Conservation (phyloP, 78 protist genomes). For the Paratrimastix pyriformis region DNA sequence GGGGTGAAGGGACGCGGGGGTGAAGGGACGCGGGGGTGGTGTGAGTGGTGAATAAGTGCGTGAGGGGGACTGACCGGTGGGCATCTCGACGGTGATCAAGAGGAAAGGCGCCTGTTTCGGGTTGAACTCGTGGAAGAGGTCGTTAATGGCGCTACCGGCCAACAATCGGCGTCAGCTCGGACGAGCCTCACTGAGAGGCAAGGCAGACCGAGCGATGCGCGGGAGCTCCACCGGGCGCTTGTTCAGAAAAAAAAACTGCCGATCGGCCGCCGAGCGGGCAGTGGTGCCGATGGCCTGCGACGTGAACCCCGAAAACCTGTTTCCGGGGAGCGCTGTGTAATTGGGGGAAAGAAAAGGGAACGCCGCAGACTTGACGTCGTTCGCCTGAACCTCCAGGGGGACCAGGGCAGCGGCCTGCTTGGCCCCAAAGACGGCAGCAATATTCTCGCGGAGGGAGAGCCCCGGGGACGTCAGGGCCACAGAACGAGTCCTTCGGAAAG, state of each 20-base stretch:
- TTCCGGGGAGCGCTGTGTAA: not conserved
- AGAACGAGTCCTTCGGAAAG: slow-evolving; percentile 10
- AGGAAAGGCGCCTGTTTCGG: not conserved
- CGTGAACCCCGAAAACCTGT: slow-evolving; percentile 29
- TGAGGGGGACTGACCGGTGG: not conserved
- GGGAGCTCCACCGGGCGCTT: slow-evolving; percentile 67
- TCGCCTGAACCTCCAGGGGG: no score
- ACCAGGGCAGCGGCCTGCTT: not conserved
- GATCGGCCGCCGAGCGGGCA: slow-evolving; percentile 34
- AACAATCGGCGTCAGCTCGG: no score
- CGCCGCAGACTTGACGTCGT: no score
- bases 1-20: no score
- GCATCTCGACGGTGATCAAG: not conserved
- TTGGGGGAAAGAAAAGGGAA: no score
- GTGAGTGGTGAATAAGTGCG: no score
- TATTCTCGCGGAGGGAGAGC: slow-evolving; percentile 15
- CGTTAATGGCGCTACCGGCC: no score
- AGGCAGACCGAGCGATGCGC: no score
- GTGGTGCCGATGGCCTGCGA: slow-evolving; percentile 27
- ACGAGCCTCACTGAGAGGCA: no score
- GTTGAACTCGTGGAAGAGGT: not conserved
- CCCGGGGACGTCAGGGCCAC: slow-evolving; percentile 17
- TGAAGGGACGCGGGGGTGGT: no score
- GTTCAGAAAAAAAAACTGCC: slow-evolving; percentile 65
- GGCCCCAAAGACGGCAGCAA: slow-evolving; percentile 51